These are phyloP conservation scores for Debaryomycetaceae sp. DNA, from an alignment of 1,139 yeast genomes.

Conservation along the genomic window DNA sequence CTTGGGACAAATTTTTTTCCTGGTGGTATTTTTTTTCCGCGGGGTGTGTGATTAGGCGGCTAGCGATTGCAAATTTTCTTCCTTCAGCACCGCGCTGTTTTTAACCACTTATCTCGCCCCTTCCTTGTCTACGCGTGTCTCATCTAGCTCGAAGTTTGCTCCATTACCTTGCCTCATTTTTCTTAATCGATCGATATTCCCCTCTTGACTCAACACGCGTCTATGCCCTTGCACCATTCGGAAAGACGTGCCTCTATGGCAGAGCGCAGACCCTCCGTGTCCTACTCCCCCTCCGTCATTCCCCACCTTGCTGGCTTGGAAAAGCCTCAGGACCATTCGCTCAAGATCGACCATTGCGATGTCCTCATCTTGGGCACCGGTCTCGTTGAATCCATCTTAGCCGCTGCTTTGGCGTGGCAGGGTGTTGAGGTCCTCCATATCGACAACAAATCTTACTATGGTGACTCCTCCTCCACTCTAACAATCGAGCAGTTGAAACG, in stretches of 20 bases:
- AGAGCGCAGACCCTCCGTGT: slow-evolving; percentile 56
- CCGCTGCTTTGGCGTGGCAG: slow-evolving; percentile 95
- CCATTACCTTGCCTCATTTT: not conserved
- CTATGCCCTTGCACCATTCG: slow-evolving; percentile 6
- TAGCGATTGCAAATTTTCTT: no score
- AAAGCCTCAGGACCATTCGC: slow-evolving; percentile 41
- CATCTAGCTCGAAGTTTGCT: not conserved
- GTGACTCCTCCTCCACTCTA: slow-evolving; percentile 77
- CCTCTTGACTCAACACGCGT: not conserved
- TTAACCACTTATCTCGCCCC: no score
- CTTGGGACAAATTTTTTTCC: no score
- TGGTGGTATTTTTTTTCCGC: no score
- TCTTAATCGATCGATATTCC: not conserved
- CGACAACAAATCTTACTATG: slow-evolving; percentile 75
- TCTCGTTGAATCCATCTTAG: slow-evolving; percentile 73
- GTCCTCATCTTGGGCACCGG: slow-evolving; percentile 92
- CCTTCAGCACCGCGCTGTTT: no score
- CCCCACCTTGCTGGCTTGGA: slow-evolving; percentile 77
- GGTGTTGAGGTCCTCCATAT: slow-evolving; percentile 86
- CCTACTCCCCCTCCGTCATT: slow-evolving; percentile 43
- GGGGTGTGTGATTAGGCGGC: no score
- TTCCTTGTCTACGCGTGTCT: no score
- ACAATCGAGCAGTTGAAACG: slow-evolving; percentile 73
- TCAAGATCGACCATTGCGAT: slow-evolving; percentile 61
- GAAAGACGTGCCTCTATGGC: slow-evolving; percentile 64